Evolutionary conservation across 75 land plant genomes (phyloP).

Genomic region (Cryptomeria japonica): DNA sequence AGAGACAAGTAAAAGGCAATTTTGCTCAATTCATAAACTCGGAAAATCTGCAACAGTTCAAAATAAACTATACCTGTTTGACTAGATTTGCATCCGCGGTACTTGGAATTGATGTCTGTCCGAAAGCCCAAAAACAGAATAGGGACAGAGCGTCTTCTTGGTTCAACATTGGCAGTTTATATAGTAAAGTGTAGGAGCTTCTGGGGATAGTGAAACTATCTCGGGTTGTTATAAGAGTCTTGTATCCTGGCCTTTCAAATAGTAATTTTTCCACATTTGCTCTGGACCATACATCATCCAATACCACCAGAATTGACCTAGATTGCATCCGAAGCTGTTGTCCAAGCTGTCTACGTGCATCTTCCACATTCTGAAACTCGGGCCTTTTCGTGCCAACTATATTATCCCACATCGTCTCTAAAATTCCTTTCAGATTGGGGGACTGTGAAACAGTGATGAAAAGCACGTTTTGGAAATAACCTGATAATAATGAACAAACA

Average conservation of each 20-base stretch:
- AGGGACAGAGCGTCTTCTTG: no score
- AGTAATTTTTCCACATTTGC: conserved; percentile 34
- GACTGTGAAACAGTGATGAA: conserved; percentile 68
- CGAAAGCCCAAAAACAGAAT: no score
- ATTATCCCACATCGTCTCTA: not conserved
- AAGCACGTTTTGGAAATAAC: conserved; percentile 34
- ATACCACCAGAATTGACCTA: conserved; percentile 9
- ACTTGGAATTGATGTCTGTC: conserved; percentile 23
- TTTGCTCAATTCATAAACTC: not conserved
- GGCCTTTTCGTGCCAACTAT: not conserved
- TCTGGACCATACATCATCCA: conserved; percentile 26
- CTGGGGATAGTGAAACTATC: conserved; percentile 19
- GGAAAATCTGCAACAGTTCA: no score
- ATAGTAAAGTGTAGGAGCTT: conserved; percentile 8
- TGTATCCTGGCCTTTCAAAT: conserved; percentile 33
- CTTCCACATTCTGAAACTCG: not conserved
- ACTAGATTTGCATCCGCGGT: conserved; percentile 34
- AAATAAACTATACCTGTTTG: conserved; percentile 30
- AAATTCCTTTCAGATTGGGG: conserved; percentile 15
- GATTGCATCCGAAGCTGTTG: not conserved
- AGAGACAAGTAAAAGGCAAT: no score
- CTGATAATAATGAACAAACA: conserved; percentile 18
- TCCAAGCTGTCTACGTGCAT: not conserved
- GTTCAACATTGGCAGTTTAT: conserved; percentile 27
- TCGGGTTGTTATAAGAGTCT: conserved; percentile 43